phyloP scores from a whole-genome alignment of 805 yeast species.

The Torulaspora microellipsoides region DNA sequence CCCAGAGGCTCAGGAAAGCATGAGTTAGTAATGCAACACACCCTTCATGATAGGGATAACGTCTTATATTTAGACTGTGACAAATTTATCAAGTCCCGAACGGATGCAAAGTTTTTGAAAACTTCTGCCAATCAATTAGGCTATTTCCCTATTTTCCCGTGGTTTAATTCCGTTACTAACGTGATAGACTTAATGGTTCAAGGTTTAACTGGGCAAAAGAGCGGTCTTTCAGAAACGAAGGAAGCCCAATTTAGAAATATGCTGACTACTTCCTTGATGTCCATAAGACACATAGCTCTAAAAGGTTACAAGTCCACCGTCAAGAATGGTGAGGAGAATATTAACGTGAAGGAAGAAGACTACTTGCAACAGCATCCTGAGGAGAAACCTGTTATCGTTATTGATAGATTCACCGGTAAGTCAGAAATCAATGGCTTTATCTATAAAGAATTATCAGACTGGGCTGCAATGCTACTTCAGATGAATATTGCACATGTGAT shows the following conservation, averaged over 20 bases:
- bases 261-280: constrained; percentile 64
- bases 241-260: constrained; percentile 80
- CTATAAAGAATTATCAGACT: constrained; percentile 72
- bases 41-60: constrained; percentile 55
- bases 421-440: constrained; percentile 60
- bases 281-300: constrained; percentile 63
- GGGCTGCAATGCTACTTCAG: constrained; percentile 77
- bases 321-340: constrained; percentile 31
- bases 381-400: constrained; percentile 77
- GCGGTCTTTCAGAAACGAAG: constrained; percentile 78
- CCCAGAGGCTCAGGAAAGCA: constrained; percentile 95
- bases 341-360: constrained; percentile 64
- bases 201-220: constrained; percentile 89
- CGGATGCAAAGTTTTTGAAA: constrained; percentile 63
- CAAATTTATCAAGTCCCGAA: constrained; percentile 62
- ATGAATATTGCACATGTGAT: constrained; percentile 86
- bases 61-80: constrained; percentile 78
- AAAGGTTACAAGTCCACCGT: constrained; percentile 39
- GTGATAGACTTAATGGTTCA: constrained; percentile 82
- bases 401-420: constrained; percentile 64
- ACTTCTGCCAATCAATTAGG: constrained; percentile 75
- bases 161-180: constrained; percentile 77
- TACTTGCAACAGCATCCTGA: constrained; percentile 82
- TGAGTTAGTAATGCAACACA: constrained; percentile 66
- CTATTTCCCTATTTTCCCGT: constrained; percentile 89